Evolutionary conservation across 139 green algal genomes (phyloP), one percentile per base, ranked within the genome.

Genomic region (Diplosphaera chodatii): DNA sequence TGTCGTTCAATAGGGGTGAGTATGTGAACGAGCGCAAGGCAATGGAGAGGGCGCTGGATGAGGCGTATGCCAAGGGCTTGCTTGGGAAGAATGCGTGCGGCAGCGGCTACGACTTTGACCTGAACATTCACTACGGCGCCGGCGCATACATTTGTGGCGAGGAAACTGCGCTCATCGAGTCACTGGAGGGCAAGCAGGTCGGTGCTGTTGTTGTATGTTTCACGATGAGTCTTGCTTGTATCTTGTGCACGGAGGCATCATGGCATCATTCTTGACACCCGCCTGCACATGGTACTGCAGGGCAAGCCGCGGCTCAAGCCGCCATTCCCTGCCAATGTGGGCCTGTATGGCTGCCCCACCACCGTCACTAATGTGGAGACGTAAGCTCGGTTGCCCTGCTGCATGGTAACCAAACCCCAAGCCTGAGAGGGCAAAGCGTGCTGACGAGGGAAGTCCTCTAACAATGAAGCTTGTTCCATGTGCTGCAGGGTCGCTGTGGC

Each of bases 101-200:
- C 77, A 88, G 59, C 28, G 95, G 94, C 22, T 84, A 91, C 20
- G 93, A 98, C 82, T 99, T 97, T 82, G 94, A 98, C 78, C 67
- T 99, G 21, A 90, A 81, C 64, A 84, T 98, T 40, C 92, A 97
- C 84, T 96, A 90, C 77, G 95, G 95, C 13, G 95, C 94, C 13
- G 95, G 95, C 23, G 95, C 95, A 2, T 99, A 99, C 87, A 98
- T 99, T 78, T 99, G 95, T 74, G 95, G 82, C 27, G 95, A 99
- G 84, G 95, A 99, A 85, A 99, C 95, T 1, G 95, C 95, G 20
- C 85, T 99, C 32, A 93, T 99, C 63, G 95, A 99, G 84, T 92
- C 80, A 0, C 73, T 99, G 63, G 95, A 99, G 84, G 95, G 95
- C 70, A 97, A 96, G 90, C 89, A 94, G 74, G 48, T 59, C 13